Percentiles rank a stretch among this genome's conserved stretches.
Evolutionary conservation across 192 early-diverging fungal species (phyloP).

Genomic region (Glomus cerebriforme): DNA sequence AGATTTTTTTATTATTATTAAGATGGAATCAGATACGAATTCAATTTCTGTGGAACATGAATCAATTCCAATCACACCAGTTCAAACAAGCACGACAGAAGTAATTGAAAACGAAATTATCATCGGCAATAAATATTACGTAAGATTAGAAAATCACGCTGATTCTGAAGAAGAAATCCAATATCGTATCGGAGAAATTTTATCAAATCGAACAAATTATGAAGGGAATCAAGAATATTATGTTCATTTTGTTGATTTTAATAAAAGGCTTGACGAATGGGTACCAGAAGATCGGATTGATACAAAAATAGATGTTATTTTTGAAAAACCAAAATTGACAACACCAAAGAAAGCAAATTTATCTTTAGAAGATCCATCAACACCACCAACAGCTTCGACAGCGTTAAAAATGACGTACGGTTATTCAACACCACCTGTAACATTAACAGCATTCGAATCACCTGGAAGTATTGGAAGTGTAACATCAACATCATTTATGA

Average conservation of each 20-base stretch:
- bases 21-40: background rate
- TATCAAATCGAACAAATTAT: background rate
- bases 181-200: background rate
- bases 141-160: background rate
- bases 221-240: slow-evolving; percentile 70
- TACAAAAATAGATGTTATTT: slow-evolving; percentile 60
- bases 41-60: background rate
- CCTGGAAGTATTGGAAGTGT: background rate
- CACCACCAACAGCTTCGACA: background rate
- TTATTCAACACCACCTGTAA: background rate
- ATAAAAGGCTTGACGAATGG: slow-evolving; percentile 99
- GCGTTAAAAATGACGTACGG: too few relatives aligned
- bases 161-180: background rate
- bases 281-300: slow-evolving; percentile 66
- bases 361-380: background rate
- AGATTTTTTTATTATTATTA: too few relatives aligned
- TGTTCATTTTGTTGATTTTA: slow-evolving; percentile 94
- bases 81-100: background rate
- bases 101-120: background rate
- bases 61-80: background rate
- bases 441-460: background rate
- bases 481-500: slow-evolving; percentile 42
- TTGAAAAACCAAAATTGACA: background rate
- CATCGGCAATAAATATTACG: background rate
- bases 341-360: background rate